phyloP scores from a whole-genome alignment of 768 basidiomycete species.

The Gloeostereum incarnatum region DNA sequence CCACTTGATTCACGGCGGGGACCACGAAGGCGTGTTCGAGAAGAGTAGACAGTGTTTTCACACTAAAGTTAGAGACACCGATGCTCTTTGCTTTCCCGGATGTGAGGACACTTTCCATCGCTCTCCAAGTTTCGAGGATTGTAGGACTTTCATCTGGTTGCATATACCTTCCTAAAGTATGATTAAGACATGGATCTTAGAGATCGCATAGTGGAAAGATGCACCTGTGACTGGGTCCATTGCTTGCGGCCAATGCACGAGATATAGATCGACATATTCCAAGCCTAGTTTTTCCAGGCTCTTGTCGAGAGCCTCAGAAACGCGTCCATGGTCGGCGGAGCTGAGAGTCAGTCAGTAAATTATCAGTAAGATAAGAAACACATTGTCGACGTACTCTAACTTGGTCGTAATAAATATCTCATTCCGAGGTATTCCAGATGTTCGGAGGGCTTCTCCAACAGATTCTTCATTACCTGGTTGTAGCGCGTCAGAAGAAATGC shows the following conservation, averaged over 20 bases:
- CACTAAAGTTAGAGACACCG: conserved; percentile 45
- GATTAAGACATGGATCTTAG: background rate
- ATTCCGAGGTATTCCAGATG: conserved; percentile 27
- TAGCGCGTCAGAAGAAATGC: background rate
- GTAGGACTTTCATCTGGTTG: conserved; percentile 17
- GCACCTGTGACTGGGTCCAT: background rate
- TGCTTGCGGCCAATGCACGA: conserved; percentile 30
- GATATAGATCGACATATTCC: conserved; percentile 41
- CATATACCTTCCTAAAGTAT: conserved; percentile 8
- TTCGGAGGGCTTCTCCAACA: conserved; percentile 27
- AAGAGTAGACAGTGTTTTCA: conserved; percentile 26
- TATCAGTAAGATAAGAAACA: conserved; percentile 11
- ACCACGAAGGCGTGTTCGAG: conserved; percentile 26
- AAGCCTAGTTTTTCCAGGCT: conserved; percentile 23
- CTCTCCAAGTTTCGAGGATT: conserved; percentile 28
- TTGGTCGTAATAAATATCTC: conserved; percentile 33
- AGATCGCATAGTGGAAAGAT: background rate
- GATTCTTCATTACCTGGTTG: conserved; percentile 21
- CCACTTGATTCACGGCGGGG: conserved; percentile 33
- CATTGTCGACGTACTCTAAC: conserved; percentile 16
- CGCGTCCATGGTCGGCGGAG: conserved; percentile 23
- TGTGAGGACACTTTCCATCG: conserved; percentile 27
- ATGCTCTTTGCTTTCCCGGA: conserved; percentile 27
- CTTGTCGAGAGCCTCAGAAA: conserved; percentile 21
- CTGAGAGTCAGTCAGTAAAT: conserved; percentile 13